These are phyloP conservation scores for Parastagonospora avenae DNA, from an alignment of 2,329 filamentous ascomycete genomes.

Conservation along the genomic window DNA sequence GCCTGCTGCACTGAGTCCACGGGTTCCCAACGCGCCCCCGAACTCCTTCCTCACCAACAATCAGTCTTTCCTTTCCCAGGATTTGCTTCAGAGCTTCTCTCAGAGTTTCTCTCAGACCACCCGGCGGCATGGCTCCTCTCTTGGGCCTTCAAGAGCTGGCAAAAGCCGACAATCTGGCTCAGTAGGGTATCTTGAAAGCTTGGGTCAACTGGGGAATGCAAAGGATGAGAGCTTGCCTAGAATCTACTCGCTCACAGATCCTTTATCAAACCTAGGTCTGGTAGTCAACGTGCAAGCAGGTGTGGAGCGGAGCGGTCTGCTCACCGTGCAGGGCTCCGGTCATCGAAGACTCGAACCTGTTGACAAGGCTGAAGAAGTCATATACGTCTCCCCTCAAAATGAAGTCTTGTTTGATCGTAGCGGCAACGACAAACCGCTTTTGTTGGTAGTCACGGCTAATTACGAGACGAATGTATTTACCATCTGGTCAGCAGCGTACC, in stretches of 20 bases:
- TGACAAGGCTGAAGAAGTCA: slow-evolving; percentile 77
- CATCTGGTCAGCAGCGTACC: slow-evolving; percentile 82
- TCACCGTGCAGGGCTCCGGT: slow-evolving; percentile 37
- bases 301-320: slow-evolving; percentile 33
- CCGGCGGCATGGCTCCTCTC: slow-evolving; percentile 35
- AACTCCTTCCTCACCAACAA: slow-evolving; percentile 75
- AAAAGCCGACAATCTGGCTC: slow-evolving; percentile 29
- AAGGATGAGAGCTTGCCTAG: slow-evolving; percentile 66
- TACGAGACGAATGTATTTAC: slow-evolving; percentile 76
- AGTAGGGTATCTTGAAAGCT: slow-evolving; percentile 37
- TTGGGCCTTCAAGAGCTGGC: slow-evolving; percentile 27
- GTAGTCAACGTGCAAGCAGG: slow-evolving; percentile 61
- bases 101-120: slow-evolving; percentile 44
- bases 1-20: slow-evolving; percentile 42
- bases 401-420: slow-evolving; percentile 59
- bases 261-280: slow-evolving; percentile 82
- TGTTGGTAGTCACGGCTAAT: slow-evolving; percentile 82
- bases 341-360: slow-evolving; percentile 62
- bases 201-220: slow-evolving; percentile 32
- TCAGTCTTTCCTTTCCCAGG: slow-evolving; percentile 58
- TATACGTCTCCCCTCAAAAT: slow-evolving; percentile 75
- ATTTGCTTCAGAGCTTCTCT: slow-evolving; percentile 51
- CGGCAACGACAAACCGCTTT: slow-evolving; percentile 55
- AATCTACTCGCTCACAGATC: slow-evolving; percentile 83
- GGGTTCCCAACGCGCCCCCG: slow-evolving; percentile 65